Conservation (phyloP, 805 yeast genomes). For the Pichia gijzeniarum region DNA sequence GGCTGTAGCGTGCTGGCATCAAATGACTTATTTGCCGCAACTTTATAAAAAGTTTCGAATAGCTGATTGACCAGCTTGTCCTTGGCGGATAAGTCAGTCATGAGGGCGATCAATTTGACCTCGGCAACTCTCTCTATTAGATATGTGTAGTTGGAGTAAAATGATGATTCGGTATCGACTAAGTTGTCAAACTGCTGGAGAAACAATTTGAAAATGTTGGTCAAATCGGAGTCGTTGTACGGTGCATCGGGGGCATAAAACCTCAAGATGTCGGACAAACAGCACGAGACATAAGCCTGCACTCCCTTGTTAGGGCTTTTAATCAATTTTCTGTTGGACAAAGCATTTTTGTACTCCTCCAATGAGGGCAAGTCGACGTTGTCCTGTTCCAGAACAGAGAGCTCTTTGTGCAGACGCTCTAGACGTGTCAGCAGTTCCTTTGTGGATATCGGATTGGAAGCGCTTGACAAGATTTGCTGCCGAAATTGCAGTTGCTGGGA, state of each 20-base stretch:
- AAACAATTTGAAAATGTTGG: conserved; percentile 60
- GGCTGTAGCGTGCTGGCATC: conserved; percentile 38
- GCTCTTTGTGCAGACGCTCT: conserved; percentile 53
- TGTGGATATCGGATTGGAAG: conserved; percentile 49
- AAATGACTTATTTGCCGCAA: conserved; percentile 38
- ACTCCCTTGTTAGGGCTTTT: conserved; percentile 61
- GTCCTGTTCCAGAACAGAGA: conserved; percentile 58
- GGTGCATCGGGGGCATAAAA: conserved; percentile 91
- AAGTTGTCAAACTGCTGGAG: conserved; percentile 55
- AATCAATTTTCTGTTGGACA: conserved; percentile 53
- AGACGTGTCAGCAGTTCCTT: conserved; percentile 56
- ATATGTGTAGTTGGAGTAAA: conserved; percentile 56
- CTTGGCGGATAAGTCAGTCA: conserved; percentile 63
- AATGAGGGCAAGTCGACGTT: conserved; percentile 41
- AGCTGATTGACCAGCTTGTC: conserved; percentile 45
- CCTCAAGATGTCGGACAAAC: conserved; percentile 68
- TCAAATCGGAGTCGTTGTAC: conserved; percentile 55
- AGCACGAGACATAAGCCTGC: conserved; percentile 63
- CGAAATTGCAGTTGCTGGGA: conserved; percentile 13
- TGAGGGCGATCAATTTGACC: conserved; percentile 44
- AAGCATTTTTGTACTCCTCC: conserved; percentile 40
- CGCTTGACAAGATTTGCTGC: conserved; percentile 43
- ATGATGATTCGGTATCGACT: conserved; percentile 46
- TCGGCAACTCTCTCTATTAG: conserved; percentile 65
- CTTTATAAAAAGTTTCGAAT: conserved; percentile 57